These are phyloP conservation scores for Aureobasidium sp. DNA, from an alignment of 2,329 filamentous ascomycete genomes.

Conservation along the genomic window DNA sequence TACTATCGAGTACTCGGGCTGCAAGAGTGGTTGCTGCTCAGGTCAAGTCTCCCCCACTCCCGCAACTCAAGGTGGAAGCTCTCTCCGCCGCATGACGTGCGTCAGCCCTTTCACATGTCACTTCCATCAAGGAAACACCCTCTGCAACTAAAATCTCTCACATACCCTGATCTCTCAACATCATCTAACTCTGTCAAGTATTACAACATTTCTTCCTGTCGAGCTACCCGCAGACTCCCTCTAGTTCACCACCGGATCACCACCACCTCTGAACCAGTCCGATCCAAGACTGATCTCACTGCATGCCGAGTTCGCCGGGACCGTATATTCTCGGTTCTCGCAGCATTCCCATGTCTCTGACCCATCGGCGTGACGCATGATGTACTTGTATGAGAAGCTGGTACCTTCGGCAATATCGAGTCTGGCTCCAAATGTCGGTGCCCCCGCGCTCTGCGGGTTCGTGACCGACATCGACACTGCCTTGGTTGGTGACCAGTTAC, in stretches of 20 bases:
- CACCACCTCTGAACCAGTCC: background rate
- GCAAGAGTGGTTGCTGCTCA: no score
- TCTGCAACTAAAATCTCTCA: background rate
- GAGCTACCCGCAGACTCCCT: background rate
- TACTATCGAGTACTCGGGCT: background rate
- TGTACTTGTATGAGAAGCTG: slow-evolving; percentile 58
- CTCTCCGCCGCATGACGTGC: background rate
- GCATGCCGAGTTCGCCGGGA: background rate
- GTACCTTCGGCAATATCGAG: slow-evolving; percentile 47
- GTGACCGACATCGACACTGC: slow-evolving; percentile 50
- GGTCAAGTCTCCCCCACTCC: background rate
- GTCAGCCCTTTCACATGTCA: background rate
- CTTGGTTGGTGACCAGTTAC: slow-evolving; percentile 45
- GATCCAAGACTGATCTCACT: background rate
- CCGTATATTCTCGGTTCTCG: background rate
- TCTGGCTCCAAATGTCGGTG: slow-evolving; percentile 25
- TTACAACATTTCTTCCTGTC: no score
- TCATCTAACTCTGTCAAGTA: no score
- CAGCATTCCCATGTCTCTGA: slow-evolving; percentile 50
- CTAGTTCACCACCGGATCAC: background rate
- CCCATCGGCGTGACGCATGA: slow-evolving; percentile 48
- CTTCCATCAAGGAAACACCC: no score
- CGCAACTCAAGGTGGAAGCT: background rate
- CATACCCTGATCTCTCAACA: no score
- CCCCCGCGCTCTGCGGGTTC: slow-evolving; percentile 53